Base-by-base conservation (phyloP, 768 basidiomycete genomes). In the Boletellus emodensis region DNA sequence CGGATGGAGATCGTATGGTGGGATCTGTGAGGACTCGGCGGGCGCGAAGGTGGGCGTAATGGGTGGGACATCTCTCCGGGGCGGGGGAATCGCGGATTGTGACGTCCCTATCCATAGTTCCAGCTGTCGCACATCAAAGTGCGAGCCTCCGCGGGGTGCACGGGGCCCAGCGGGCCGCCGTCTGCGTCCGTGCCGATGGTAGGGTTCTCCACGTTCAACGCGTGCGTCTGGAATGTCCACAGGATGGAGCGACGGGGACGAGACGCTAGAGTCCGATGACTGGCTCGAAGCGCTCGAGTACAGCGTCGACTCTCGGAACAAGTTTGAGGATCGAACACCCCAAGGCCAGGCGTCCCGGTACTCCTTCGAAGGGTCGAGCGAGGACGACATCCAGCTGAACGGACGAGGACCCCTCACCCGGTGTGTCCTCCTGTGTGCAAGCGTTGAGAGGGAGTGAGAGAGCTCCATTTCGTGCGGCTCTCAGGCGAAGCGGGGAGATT, bases 371-470 rank as follows among this genome's bases (percentile, higher is more conserved):
- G 54, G 52, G 18, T 62, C 60, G 3, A 52, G 46, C 4, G 52
- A 48, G 26, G 51, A 40, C 10, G 61, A 48, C 18, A 52, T 17
- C 59, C 59, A 64, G 54, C 66, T 67, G 40, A 48, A 59, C 26
- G 66, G 68, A 43, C 66, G 66, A 17, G 68, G 66, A 20, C 66
- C 66, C 44, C 54, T 59, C 14, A 68, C 49, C 44, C 58, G 60
- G 28, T 43, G 34, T 12, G 56, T 47, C 26, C 17, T 62, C 42
- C 54, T 48, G 14, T 14, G 55, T n/a, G 24, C 20, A 15, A 54
- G 43, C 3, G 52, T 18, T 4, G 43, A 42, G 35, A 55, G 54
- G 15, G 52, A 40, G 2, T 40, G 44, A 15, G 53, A 37, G 42
- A 48, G 36, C 26, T 59, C 53, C 61, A 62, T 58, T 15, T 43